Evolutionary conservation across 306 rosid species (phyloP), one percentile per base, ranked within the genome.

Genomic region (Malus orientalis): DNA sequence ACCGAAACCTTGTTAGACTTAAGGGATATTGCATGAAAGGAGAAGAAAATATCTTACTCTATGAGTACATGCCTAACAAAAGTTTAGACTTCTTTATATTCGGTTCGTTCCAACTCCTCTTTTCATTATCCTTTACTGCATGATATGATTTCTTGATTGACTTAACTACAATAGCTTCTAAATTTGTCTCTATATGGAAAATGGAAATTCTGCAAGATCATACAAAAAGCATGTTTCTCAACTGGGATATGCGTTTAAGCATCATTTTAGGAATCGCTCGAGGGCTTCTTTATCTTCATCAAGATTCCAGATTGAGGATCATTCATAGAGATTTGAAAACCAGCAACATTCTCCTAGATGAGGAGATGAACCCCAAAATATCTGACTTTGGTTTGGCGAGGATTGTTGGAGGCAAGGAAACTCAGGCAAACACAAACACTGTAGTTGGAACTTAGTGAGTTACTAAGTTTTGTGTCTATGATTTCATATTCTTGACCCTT

Each of bases 391-490:
- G 94, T 59, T 81, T 91, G 73, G 94, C 94, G 0, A 86, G 91
- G 77, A 91, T 91, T 71, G 86, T 89, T 68, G 94, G 86, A 69
- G 89, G 91, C 78, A 85, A 87, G 44, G 91, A 91, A 69, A 83
- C 88, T 70, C 71, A 85, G 62, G 84, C 80, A 27, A 89, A 78
- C 77, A 92, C 97, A 47, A 85, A 78, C 5, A 89, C 91, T 81
- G 93, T 91, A 61, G 97, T 91, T 33, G 97, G 97, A 70, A 91
- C 97, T n/a, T 87, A 91, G 97, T 91, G 70, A 87, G 97, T 84
- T 75, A 36, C 40, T 32, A 68, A 65, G 5, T 70, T 70, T n/a
- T n/a, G 27, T n/a, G 23, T 1, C 11, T 9, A 30, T 23, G 5
- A 32, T 36, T 65, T 30, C 8, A 22, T 25, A 36, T 6, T 7